Base-by-base conservation (phyloP, 495 filamentous ascomycete species). In the Podospora comata region DNA sequence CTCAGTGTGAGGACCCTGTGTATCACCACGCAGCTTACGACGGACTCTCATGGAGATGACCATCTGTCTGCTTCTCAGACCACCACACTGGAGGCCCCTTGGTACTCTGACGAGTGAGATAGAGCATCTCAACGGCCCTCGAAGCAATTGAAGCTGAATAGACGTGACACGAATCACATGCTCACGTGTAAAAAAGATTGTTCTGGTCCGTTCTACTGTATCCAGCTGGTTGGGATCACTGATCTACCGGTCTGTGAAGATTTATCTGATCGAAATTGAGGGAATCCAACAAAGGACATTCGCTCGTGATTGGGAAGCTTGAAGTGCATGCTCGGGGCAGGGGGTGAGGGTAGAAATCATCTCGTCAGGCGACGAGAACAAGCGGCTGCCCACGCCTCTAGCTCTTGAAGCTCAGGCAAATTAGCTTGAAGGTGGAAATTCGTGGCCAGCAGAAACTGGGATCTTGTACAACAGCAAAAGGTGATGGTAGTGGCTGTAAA, bases 401-500 rank as follows among this genome's bases (percentile, higher is more conserved):
- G 39, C 39, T 48, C 39, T 48, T 48, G 39, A 48, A 48, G 39
- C 39, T 48, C 39, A 48, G 39, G 13, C 39, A 48, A 48, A 48
- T 48, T 11, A 48, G 9, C 15, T 48, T 48, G 5, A 48, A 13
- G 39, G 39, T 9, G 4, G n/a, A 58, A 58, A 58, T 19, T 58
- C 23, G 55, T 58, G 55, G 55, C 55, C n/a, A 58, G 55, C 55
- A 58, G 55, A 63, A 32, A 63, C 61, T 26, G 27, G 16, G 16
- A 61, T 28, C 27, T 28, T 28, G 61, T 63, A 27, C 27, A 18
- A 32, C 27, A 23, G 18, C n/a, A 20, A n/a, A 19, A 32, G 27
- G 53, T 65, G 65, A 67, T 60, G 56, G 16, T 32, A 71, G 57
- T 67, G 65, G 67, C 67, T 58, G 55, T 58, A 13, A 63, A 9